phyloP scores from a whole-genome alignment of 345 rosid species.

The Pistacia atlantica region DNA sequence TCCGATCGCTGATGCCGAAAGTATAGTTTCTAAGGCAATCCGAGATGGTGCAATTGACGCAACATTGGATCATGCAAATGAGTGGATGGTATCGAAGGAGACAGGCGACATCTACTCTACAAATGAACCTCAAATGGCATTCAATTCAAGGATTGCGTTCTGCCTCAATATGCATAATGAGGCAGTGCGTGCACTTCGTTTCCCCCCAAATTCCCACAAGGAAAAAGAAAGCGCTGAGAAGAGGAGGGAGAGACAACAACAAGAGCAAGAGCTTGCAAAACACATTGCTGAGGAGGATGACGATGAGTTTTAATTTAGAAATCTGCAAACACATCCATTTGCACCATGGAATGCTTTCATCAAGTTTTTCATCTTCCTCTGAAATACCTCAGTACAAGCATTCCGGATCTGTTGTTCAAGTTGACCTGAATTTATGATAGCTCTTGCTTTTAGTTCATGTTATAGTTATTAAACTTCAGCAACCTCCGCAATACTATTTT shows the following conservation, averaged over 20 bases:
- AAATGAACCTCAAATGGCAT: conserved; percentile 55
- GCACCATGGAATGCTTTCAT: not conserved
- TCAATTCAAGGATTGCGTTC: conserved; percentile 60
- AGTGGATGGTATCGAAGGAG: conserved; percentile 61
- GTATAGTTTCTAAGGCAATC: conserved; percentile 60
- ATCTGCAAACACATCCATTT: conserved; percentile 4
- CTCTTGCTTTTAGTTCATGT: not conserved
- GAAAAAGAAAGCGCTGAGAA: conserved; percentile 62
- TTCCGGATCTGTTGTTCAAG: not conserved
- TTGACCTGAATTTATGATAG: not conserved
- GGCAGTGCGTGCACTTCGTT: conserved; percentile 61
- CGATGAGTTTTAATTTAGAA: conserved; percentile 42
- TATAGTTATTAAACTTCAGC: not conserved
- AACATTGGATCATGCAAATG: conserved; percentile 51
- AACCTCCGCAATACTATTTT: not conserved
- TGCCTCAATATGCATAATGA: conserved; percentile 65
- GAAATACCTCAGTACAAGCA: not conserved
- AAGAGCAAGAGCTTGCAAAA: conserved; percentile 61
- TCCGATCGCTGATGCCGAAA: conserved; percentile 62
- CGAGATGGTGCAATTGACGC: conserved; percentile 66
- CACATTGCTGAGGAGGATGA: conserved; percentile 67
- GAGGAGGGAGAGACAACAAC: conserved; percentile 60
- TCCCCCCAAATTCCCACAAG: conserved; percentile 63
- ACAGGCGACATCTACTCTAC: conserved; percentile 65
- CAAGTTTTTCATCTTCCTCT: conserved; percentile 11